Percentiles rank a stretch among this genome's conserved stretches.
Evolutionary conservation across 331 rosid genomes (phyloP).

Genomic region (Dryas integrifolia): DNA sequence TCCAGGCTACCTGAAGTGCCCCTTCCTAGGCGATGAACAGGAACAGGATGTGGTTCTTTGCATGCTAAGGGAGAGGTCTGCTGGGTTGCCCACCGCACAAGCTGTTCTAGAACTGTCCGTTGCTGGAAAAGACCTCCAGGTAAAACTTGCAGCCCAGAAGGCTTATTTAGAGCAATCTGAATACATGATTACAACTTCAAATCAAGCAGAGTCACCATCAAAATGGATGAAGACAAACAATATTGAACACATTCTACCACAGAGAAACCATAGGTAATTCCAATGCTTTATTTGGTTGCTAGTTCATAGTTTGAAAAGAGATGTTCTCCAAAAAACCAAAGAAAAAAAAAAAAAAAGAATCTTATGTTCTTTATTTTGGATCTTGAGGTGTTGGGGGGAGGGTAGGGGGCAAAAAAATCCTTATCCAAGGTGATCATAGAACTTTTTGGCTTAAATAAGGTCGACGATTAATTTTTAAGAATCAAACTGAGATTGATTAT

Average conservation of each 20-base stretch:
- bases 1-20: conserved; percentile 83
- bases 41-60: conserved; percentile 55
- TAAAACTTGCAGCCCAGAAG: conserved; percentile 90
- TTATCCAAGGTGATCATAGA: background rate
- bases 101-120: conserved; percentile 84
- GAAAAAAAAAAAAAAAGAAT: background rate
- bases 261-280: conserved; percentile 3
- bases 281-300: conserved; percentile 1
- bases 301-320: background rate
- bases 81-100: conserved; percentile 53
- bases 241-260: background rate
- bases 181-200: conserved; percentile 25
- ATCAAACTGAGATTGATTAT: background rate
- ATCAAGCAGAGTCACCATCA: conserved; percentile 13
- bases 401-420: background rate
- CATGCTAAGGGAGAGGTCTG: conserved; percentile 30
- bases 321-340: conserved; percentile 2
- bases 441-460: background rate
- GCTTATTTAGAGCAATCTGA: conserved; percentile 85
- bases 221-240: conserved; percentile 16
- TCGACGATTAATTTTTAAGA: too few relatives aligned
- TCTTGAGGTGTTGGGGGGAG: background rate
- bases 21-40: conserved; percentile 94
- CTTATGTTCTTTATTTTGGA: background rate
- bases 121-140: conserved; percentile 97